These are phyloP conservation scores for Stylosanthes scabra DNA, from an alignment of 331 rosid genomes.

Conservation along the genomic window DNA sequence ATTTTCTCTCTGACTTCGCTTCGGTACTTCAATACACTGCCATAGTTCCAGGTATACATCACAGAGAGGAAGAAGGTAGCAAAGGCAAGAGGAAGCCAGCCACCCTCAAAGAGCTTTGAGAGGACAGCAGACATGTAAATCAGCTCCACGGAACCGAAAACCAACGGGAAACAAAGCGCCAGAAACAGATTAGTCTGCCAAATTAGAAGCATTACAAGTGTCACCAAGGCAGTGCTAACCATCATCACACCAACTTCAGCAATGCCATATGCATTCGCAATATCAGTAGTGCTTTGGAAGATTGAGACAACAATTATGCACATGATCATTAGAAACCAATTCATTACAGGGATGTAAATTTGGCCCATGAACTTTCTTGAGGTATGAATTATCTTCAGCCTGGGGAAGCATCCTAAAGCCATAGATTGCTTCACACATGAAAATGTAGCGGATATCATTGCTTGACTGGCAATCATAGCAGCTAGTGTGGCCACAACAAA, in stretches of 20 bases:
- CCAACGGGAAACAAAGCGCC: constrained; percentile 69
- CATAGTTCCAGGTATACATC: constrained; percentile 99
- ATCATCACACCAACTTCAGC: constrained; percentile 99
- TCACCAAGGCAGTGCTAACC: constrained; percentile 90
- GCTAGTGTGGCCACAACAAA: constrained; percentile 91
- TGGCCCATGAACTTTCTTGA: constrained; percentile 90
- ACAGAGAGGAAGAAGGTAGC: constrained; percentile 80
- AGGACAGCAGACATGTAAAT: constrained; percentile 84
- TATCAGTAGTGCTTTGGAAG: constrained; percentile 87
- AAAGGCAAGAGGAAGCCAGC: constrained; percentile 96
- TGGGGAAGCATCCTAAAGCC: constrained; percentile 99
- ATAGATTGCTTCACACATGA: constrained; percentile 97
- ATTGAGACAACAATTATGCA: constrained; percentile 88
- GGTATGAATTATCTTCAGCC: constrained; percentile 96
- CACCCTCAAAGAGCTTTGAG: constrained; percentile 77
- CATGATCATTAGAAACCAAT: constrained; percentile 94
- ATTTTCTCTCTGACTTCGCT: constrained; percentile 88
- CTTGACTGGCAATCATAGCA: constrained; percentile 99
- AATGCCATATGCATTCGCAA: constrained; percentile 94
- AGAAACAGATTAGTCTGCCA: constrained; percentile 93
- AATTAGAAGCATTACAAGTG: constrained; percentile 92
- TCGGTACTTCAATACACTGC: constrained; percentile 91
- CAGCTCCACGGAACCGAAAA: constrained; percentile 89
- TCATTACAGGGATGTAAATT: constrained; percentile 90
- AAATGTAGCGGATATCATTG: constrained; percentile 98